A percentile compares a stretch with the other conserved stretches of the same genome.
These are phyloP conservation scores for Rheum nobile DNA, from an alignment of 148 eudicot species.

Conservation along the genomic window DNA sequence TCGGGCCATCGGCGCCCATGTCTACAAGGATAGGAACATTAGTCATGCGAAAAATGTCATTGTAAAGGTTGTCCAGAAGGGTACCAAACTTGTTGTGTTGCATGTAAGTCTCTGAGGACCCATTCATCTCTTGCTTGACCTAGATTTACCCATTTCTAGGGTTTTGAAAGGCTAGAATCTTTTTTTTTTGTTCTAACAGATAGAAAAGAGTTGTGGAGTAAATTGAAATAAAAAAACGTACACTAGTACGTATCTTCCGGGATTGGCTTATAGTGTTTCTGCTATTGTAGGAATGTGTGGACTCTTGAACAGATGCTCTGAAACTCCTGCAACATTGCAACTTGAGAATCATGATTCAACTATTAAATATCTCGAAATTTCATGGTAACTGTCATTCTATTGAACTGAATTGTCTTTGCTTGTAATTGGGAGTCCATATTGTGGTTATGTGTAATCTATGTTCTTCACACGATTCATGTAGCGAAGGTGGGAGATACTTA, in stretches of 20 bases:
- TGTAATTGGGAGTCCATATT: not conserved
- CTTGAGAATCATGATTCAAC: constrained; percentile 28
- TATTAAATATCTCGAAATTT: not conserved
- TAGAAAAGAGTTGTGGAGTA: constrained; percentile 65
- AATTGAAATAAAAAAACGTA: constrained; percentile 81
- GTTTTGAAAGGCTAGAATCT: too few relatives aligned
- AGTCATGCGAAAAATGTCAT: too few relatives aligned
- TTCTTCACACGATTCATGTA: constrained; percentile 44
- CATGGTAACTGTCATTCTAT: not conserved
- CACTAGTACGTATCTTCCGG: constrained; percentile 38
- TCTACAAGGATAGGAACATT: too few relatives aligned
- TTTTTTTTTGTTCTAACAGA: constrained; percentile 41
- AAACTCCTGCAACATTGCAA: constrained; percentile 53
- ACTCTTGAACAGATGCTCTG: constrained; percentile 21
- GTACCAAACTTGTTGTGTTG: too few relatives aligned
- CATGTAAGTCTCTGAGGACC: too few relatives aligned
- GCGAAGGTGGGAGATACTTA: constrained; percentile 51
- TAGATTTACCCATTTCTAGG: too few relatives aligned
- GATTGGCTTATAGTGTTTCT: constrained; percentile 40
- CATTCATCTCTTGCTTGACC: too few relatives aligned
- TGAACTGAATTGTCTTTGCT: not conserved
- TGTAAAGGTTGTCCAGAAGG: too few relatives aligned
- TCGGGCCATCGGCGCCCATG: too few relatives aligned
- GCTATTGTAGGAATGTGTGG: constrained; percentile 58
- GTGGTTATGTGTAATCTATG: not conserved